Base-by-base conservation (phyloP, 306 rosid species). In the Hippophae gyantsensis region DNA sequence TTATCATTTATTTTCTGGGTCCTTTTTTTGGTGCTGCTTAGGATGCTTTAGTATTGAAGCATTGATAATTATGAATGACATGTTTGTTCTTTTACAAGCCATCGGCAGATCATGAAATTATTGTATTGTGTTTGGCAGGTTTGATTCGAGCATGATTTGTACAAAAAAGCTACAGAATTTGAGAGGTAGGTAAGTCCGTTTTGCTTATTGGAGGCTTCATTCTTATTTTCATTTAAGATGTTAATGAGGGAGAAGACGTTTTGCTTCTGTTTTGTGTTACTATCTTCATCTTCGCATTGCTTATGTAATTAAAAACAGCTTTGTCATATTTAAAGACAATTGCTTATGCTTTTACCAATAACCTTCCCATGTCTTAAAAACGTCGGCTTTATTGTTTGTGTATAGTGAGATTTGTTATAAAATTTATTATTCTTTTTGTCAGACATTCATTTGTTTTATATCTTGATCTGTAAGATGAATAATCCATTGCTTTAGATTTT, bases 301-400 rank as follows among this genome's bases (percentile, higher is more conserved):
- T 43, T 48, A 47, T 82, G 89, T 85, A 85, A 82, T 78, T 86
- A 80, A 63, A 64, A 56, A 65, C 38, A 18, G 1, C 2, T 32
- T 52, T 54, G 5, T 48, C 43, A 12, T 43, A 27, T 43, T 57
- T 10, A 11, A 1, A 32, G 38, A 32, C 43, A 43, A 23, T 27
- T 25, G 56, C 66, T 58, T 46, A 41, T 61, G 14, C 52, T 54
- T 62, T 60, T 42, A 54, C 9, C 10, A 42, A 49, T 61, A 32
- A 45, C 56, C 60, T 13, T 58, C 45, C 8, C 56, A 43, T 51
- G 9, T 52, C 38, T 3, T 8, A 46, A 32, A 57, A 44, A 32
- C 56, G 18, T 38, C 51, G 14, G 40, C 60, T 46, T 56, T 60
- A 8, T 46, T 6, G 6, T 54, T 2, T 64, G 67, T 40, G 14